A percentile compares a stretch with the other conserved stretches of the same genome.
These are phyloP conservation scores for Boletus tylopilopsis DNA, from an alignment of 768 basidiomycete genomes.

Conservation along the genomic window DNA sequence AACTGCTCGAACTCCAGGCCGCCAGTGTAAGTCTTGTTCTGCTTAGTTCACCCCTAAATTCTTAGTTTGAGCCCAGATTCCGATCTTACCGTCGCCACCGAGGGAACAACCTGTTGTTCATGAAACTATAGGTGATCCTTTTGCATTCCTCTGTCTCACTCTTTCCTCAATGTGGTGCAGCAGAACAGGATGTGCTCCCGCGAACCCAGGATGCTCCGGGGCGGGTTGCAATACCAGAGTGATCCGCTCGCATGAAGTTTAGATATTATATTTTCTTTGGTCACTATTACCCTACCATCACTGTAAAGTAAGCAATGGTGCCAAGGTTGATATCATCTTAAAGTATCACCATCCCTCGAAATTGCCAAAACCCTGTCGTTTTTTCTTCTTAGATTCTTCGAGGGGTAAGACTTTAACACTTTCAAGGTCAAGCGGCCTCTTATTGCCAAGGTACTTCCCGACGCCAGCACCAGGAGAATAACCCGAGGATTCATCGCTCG, in stretches of 20 bases:
- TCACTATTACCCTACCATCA: conserved; percentile 8
- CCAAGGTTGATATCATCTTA: not conserved
- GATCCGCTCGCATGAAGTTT: conserved; percentile 3
- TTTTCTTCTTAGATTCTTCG: conserved; percentile 71
- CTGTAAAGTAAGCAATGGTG: conserved; percentile 10
- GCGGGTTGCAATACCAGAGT: conserved; percentile 23
- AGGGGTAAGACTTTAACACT: conserved; percentile 7
- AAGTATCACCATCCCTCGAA: conserved; percentile 72
- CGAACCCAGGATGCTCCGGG: not conserved
- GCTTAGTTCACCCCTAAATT: not conserved
- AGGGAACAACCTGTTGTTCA: conserved; percentile 36
- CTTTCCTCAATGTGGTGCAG: conserved; percentile 1
- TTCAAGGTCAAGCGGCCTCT: conserved; percentile 39
- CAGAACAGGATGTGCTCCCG: conserved; percentile 2
- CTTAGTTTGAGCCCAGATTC: conserved; percentile 31
- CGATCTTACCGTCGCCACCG: conserved; percentile 54
- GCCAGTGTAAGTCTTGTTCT: conserved; percentile 47
- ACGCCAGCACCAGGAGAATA: conserved; percentile 42
- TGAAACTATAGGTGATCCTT: conserved; percentile 31
- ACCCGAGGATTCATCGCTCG: conserved; percentile 33
- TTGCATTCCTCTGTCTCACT: not conserved
- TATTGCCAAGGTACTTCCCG: conserved; percentile 75
- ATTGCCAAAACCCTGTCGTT: conserved; percentile 86
- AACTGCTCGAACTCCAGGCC: conserved; percentile 66
- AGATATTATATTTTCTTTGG: not conserved